phyloP scores from a whole-genome alignment of 805 yeast genomes.

The Candida xiaguanensis region DNA sequence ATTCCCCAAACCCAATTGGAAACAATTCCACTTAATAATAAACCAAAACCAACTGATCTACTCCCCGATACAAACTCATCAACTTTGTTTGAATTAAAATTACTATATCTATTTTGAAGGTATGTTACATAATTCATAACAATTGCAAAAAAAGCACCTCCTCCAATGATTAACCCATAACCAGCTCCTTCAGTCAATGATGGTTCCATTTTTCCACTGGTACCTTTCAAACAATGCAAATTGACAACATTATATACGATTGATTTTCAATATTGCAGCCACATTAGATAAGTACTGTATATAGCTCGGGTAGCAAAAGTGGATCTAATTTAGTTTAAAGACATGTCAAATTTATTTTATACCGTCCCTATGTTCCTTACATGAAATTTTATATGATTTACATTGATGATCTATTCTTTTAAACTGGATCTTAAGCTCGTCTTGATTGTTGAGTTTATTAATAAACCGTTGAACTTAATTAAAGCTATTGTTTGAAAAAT shows the following conservation, averaged over 20 bases:
- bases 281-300: neutral
- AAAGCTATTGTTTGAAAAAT: neutral
- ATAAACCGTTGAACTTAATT: neutral
- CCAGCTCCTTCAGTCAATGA: constrained; percentile 16
- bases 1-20: constrained; percentile 28
- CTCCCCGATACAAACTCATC: constrained; percentile 18
- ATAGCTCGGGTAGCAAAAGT: neutral
- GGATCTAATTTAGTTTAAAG: neutral
- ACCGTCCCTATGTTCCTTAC: too few species aligned
- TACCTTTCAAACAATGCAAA: neutral
- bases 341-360: too few species aligned
- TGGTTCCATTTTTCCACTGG: constrained; percentile 10
- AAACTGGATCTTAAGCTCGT: too few species aligned
- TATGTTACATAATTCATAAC: constrained; percentile 14
- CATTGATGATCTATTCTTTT: too few species aligned
- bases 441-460: too few species aligned
- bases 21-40: constrained; percentile 16
- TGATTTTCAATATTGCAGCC: neutral
- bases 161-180: constrained; percentile 15
- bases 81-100: constrained; percentile 11
- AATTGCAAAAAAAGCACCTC: constrained; percentile 16
- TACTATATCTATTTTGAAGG: constrained; percentile 13
- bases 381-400: too few species aligned
- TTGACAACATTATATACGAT: neutral
- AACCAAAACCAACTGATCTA: constrained; percentile 16